Percentiles rank a stretch among this genome's conserved stretches.
Evolutionary conservation across 352 stramenopile genomes (phyloP).

Genomic region (Stramenopiles sp.): DNA sequence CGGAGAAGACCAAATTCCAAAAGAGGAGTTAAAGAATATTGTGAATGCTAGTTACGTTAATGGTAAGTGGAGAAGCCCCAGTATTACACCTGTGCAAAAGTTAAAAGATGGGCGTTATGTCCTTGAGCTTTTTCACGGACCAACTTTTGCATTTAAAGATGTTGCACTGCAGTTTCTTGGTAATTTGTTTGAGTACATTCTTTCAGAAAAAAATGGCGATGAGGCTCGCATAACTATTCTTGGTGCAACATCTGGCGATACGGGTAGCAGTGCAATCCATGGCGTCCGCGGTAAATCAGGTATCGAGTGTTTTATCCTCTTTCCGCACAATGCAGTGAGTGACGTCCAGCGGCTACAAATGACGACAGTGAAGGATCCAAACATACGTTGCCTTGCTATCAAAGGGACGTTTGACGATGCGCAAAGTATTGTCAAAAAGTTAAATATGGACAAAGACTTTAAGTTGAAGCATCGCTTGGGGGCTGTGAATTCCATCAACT

Average conservation of each 20-base stretch:
- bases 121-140: constrained; percentile 17
- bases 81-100: background rate
- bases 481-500: constrained; percentile 20
- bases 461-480: constrained; percentile 15
- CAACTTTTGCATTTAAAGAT: constrained; percentile 23
- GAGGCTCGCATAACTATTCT: constrained; percentile 10
- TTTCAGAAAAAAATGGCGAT: constrained; percentile 1
- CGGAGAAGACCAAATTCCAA: constrained; percentile 11
- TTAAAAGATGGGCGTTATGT: constrained; percentile 12
- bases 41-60: background rate
- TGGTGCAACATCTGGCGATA: constrained; percentile 19
- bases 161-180: constrained; percentile 17
- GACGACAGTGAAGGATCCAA: constrained; percentile 14
- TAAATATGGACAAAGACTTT: constrained; percentile 16
- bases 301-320: constrained; percentile 14
- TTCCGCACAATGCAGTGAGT: constrained; percentile 18
- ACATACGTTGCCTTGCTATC: constrained; percentile 14
- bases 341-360: constrained; percentile 19
- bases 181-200: constrained; percentile 15
- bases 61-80: background rate
- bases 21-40: constrained; percentile 17
- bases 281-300: constrained; percentile 5
- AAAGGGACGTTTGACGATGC: constrained; percentile 21
- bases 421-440: constrained; percentile 13
- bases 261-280: constrained; percentile 13